phyloP scores from a whole-genome alignment of 2,329 filamentous ascomycete genomes.

The Cordyceps cicadae region DNA sequence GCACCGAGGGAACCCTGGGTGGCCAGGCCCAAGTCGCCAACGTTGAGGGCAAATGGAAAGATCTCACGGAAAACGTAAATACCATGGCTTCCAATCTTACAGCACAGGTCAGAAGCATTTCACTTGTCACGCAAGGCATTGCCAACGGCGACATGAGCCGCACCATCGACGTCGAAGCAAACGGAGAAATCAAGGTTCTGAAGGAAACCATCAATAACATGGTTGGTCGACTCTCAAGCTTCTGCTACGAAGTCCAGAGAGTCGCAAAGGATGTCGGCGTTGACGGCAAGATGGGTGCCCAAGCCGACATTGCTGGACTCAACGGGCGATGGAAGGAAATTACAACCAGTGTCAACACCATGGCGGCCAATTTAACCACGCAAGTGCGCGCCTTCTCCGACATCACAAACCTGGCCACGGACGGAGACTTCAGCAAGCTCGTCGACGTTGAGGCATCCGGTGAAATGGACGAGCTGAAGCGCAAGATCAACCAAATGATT shows the following conservation, averaged over 20 bases:
- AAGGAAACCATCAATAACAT: conserved; percentile 99
- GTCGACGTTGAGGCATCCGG: conserved; percentile 96
- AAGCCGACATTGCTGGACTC: conserved; percentile 87
- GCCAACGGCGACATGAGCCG: conserved; percentile 93
- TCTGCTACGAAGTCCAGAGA: conserved; percentile 91
- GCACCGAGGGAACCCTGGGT: conserved; percentile 88
- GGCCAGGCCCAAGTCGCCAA: conserved; percentile 91
- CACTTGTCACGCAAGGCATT: conserved; percentile 88
- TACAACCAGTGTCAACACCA: conserved; percentile 91
- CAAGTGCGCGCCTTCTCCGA: conserved; percentile 97
- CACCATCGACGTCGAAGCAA: conserved; percentile 90
- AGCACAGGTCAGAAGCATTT: conserved; percentile 70
- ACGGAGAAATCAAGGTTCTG: conserved; percentile 86
- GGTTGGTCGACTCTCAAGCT: conserved; percentile 90
- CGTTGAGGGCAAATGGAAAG: conserved; percentile 96
- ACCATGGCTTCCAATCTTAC: conserved; percentile 64
- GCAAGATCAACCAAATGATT: conserved; percentile 99
- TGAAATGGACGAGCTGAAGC: conserved; percentile 98
- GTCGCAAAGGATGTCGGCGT: conserved; percentile 96
- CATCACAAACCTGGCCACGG: conserved; percentile 94
- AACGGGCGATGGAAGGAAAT: conserved; percentile 98
- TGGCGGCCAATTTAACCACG: conserved; percentile 73
- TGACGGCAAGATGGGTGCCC: conserved; percentile 96
- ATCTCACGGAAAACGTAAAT: conserved; percentile 85
- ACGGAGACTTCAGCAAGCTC: conserved; percentile 93